Evolutionary conservation across 306 rosid genomes (phyloP).

Genomic region (Cucurbita maxima): DNA sequence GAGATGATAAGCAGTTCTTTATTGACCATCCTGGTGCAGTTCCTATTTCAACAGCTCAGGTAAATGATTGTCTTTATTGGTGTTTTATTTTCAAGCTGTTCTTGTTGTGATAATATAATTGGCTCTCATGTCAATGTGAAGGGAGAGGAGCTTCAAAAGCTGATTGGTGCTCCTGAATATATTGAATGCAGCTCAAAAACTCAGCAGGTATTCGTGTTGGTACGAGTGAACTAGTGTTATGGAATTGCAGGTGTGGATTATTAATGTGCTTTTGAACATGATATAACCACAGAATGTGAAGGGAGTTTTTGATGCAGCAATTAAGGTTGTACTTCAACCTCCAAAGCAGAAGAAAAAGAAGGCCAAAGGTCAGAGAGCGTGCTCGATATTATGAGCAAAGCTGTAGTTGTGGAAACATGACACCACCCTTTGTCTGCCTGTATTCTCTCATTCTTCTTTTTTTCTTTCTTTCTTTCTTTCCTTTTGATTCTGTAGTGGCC

Average conservation of each 20-base stretch:
- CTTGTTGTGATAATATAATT: neutral
- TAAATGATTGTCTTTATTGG: constrained; percentile 7
- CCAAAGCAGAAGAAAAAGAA: constrained; percentile 97
- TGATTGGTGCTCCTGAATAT: constrained; percentile 82
- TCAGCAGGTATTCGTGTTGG: constrained; percentile 43
- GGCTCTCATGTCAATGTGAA: constrained; percentile 11
- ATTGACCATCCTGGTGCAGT: constrained; percentile 95
- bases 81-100: neutral
- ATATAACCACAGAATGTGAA: constrained; percentile 63
- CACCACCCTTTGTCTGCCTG: constrained; percentile 25
- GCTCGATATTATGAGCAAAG: constrained; percentile 85
- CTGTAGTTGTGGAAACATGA: constrained; percentile 31
- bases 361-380: constrained; percentile 78
- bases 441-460: constrained; percentile 21
- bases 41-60: constrained; percentile 78
- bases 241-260: neutral
- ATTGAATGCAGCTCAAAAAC: constrained; percentile 97
- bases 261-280: constrained; percentile 5
- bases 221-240: neutral
- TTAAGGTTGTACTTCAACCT: constrained; percentile 98
- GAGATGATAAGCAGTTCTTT: constrained; percentile 92
- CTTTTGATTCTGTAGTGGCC: constrained; percentile 39
- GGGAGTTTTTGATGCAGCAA: constrained; percentile 87
- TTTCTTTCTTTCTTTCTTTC: constrained; percentile 7
- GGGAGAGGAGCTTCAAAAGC: constrained; percentile 98